Conservation (phyloP, 495 filamentous ascomycete species). For the Recurvomyces mirabilis region DNA sequence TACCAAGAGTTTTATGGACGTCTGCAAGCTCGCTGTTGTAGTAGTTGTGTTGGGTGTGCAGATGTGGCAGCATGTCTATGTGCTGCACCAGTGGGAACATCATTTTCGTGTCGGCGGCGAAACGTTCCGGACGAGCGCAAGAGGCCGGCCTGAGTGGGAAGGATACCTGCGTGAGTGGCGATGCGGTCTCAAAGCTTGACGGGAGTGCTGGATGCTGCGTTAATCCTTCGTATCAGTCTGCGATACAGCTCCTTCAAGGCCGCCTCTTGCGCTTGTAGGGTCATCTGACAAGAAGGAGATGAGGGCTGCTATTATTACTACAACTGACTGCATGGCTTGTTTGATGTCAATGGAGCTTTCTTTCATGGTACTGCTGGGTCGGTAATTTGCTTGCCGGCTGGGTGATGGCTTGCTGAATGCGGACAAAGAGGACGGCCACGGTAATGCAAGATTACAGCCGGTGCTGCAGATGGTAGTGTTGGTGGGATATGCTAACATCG, state of each 20-base stretch:
- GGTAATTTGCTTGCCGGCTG: neutral
- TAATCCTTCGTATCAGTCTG: conserved; percentile 1
- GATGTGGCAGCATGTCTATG: conserved; percentile 1
- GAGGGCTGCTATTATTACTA: neutral
- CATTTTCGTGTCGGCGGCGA: too few relatives aligned
- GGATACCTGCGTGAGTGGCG: too few relatives aligned
- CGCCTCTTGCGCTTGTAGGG: conserved; percentile 7
- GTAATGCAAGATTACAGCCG: neutral
- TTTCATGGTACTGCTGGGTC: too few relatives aligned
- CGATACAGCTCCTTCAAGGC: conserved; percentile 11
- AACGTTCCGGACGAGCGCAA: neutral
- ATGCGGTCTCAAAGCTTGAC: too few relatives aligned
- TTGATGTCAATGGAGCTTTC: conserved; percentile 3
- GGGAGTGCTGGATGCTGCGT: too few relatives aligned
- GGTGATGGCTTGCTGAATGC: conserved; percentile 8
- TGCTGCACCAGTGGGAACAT: neutral
- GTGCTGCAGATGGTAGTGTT: neutral
- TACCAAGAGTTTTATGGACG: conserved; percentile 11
- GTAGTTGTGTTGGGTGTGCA: conserved; percentile 10
- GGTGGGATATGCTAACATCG: neutral
- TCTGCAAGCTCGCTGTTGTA: conserved; percentile 8
- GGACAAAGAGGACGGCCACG: conserved; percentile 2
- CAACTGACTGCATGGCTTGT: neutral
- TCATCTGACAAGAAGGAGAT: neutral
- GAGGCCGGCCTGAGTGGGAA: neutral